Evolutionary conservation across 2,329 filamentous ascomycete species (phyloP).

Genomic region (Amphichorda felina): DNA sequence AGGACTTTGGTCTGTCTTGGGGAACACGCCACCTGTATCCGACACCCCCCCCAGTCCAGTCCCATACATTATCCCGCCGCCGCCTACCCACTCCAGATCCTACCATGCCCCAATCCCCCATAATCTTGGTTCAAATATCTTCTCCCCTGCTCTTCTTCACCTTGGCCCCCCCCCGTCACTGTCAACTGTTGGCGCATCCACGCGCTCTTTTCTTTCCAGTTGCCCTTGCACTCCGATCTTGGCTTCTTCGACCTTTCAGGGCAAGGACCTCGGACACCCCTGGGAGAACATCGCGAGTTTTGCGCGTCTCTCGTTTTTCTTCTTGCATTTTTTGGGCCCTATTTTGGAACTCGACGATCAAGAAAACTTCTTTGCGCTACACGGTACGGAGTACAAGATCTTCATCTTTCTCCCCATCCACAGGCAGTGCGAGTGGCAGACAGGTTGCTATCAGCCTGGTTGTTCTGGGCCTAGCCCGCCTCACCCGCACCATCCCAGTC

Average conservation of each 20-base stretch:
- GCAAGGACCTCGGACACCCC: no score
- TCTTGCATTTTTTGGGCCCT: no score
- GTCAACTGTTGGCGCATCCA: conserved; percentile 7
- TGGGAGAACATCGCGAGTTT: not conserved
- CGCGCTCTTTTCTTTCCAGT: conserved; percentile 3
- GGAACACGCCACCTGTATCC: no score
- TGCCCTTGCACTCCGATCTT: no score
- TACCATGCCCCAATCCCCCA: conserved; percentile 10
- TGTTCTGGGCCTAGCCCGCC: conserved; percentile 32
- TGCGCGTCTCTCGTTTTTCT: conserved; percentile 1
- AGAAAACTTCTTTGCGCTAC: no score
- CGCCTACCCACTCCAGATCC: conserved; percentile 11
- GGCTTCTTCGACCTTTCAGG: not conserved
- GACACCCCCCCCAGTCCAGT: no score
- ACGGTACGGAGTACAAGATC: no score
- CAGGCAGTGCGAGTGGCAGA: conserved; percentile 12
- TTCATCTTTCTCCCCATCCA: conserved; percentile 1
- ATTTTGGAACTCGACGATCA: no score
- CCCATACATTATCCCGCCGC: not conserved
- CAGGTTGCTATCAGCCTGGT: conserved; percentile 21
- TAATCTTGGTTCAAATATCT: conserved; percentile 14
- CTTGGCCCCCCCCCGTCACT: conserved; percentile 9
- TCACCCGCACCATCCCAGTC: conserved; percentile 38
- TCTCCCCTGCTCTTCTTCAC: conserved; percentile 8
- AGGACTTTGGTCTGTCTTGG: no score